Conservation (phyloP, 257 asterid genomes). For the Solanum virginianum region DNA sequence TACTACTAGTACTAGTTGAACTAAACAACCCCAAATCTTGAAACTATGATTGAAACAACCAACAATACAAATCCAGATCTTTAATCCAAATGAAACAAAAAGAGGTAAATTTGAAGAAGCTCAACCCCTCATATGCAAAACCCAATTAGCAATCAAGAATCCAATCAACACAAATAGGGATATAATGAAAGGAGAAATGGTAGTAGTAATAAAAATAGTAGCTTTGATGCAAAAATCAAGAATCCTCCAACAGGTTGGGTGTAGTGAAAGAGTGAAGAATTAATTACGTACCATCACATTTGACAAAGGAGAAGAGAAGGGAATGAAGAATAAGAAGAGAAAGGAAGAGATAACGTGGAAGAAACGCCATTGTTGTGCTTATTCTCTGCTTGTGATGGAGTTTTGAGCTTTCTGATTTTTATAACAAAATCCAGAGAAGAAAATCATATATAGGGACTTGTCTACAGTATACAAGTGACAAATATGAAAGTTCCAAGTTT, state of each 20-base stretch:
- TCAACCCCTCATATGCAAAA: not conserved
- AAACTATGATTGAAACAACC: not conserved
- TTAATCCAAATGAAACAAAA: not conserved
- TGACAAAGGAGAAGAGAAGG: slow-evolving; percentile 23
- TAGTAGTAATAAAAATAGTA: not conserved
- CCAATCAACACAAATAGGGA: not conserved
- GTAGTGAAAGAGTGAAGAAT: not conserved
- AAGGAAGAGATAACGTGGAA: slow-evolving; percentile 34
- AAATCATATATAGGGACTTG: not conserved
- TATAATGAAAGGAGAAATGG: not conserved
- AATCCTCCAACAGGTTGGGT: not conserved
- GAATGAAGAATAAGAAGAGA: slow-evolving; percentile 34
- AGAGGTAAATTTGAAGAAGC: not conserved
- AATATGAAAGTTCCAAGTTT: not conserved
- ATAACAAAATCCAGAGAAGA: not conserved
- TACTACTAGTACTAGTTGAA: not conserved
- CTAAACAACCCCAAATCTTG: not conserved
- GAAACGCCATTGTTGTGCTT: slow-evolving; percentile 33
- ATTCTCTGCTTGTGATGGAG: not conserved
- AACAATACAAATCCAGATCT: slow-evolving; percentile 16
- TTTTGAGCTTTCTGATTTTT: not conserved
- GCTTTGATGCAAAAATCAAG: slow-evolving; percentile 1
- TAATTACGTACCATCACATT: slow-evolving; percentile 42
- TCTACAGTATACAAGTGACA: not conserved
- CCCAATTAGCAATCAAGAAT: not conserved